Evolutionary conservation across 2,329 filamentous ascomycete genomes (phyloP).

Genomic region (Xylaria sp.): DNA sequence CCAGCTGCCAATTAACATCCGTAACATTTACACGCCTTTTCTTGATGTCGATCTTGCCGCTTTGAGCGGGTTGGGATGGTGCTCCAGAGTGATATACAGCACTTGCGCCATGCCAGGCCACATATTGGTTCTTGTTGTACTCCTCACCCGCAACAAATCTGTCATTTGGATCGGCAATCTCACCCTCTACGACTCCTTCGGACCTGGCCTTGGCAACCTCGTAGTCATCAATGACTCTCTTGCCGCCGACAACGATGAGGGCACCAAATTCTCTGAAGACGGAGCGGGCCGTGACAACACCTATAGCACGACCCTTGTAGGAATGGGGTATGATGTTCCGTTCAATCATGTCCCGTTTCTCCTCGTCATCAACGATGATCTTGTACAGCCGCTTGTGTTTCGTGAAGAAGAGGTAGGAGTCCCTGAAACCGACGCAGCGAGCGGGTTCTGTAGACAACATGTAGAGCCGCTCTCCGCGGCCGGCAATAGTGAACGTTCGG

Average conservation of each 20-base stretch:
- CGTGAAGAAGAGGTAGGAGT: slow-evolving; percentile 98
- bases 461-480: slow-evolving; percentile 86
- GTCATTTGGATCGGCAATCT: slow-evolving; percentile 91
- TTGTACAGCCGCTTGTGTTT: slow-evolving; percentile 97
- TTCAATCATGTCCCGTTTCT: slow-evolving; percentile 96
- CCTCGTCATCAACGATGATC: slow-evolving; percentile 97
- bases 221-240: slow-evolving; percentile 89
- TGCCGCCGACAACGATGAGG: slow-evolving; percentile 91
- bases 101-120: slow-evolving; percentile 97
- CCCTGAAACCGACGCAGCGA: slow-evolving; percentile 94
- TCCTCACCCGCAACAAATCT: slow-evolving; percentile 78
- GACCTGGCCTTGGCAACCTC: slow-evolving; percentile 79
- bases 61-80: slow-evolving; percentile 79
- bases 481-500: slow-evolving; percentile 90
- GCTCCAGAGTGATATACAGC: slow-evolving; percentile 90
- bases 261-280: slow-evolving; percentile 98
- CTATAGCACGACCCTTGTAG: slow-evolving; percentile 97
- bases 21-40: slow-evolving; percentile 89
- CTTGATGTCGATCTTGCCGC: slow-evolving; percentile 82
- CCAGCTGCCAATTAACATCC: slow-evolving; percentile 94
- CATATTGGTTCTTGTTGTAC: slow-evolving; percentile 99
- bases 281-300: slow-evolving; percentile 93
- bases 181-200: slow-evolving; percentile 85
- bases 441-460: slow-evolving; percentile 99
- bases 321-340: slow-evolving; percentile 96